A percentile compares a stretch with the other conserved stretches of the same genome.
Evolutionary conservation across 2,329 filamentous ascomycete genomes (phyloP).

Genomic region (Neofusicoccum ribis): DNA sequence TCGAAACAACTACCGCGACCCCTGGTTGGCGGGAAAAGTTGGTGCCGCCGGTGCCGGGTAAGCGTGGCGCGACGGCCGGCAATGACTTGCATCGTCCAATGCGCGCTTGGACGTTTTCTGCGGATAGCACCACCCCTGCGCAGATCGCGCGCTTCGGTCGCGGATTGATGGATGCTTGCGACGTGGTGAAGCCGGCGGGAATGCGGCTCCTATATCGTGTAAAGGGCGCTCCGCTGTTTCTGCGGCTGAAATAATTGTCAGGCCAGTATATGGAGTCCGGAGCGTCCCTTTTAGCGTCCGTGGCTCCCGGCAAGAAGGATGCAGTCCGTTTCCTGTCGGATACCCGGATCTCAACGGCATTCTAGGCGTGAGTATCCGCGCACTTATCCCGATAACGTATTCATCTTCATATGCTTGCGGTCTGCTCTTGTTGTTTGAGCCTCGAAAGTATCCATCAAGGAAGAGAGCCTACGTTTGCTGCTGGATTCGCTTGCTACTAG

Average conservation of each 20-base stretch:
- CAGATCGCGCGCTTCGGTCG: slow-evolving; percentile 15
- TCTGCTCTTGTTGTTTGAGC: too few relatives aligned
- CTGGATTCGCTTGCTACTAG: too few relatives aligned
- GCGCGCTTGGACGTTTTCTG: not conserved
- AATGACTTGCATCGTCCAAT: not conserved
- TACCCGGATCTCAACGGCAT: not conserved
- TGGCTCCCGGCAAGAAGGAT: not conserved
- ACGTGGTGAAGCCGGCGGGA: not conserved
- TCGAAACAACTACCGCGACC: not conserved
- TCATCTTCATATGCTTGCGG: too few relatives aligned
- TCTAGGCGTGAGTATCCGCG: not conserved
- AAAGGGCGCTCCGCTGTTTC: not conserved
- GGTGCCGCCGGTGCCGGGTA: not conserved
- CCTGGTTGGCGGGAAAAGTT: not conserved
- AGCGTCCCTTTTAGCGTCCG: not conserved
- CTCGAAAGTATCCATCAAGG: too few relatives aligned
- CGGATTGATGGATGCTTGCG: slow-evolving; percentile 3
- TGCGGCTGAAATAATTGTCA: not conserved
- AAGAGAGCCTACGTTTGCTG: too few relatives aligned
- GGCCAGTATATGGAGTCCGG: not conserved
- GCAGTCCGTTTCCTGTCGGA: not conserved
- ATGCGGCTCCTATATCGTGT: not conserved
- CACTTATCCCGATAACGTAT: not conserved
- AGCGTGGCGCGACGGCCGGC: not conserved
- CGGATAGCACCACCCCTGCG: not conserved